Conservation (phyloP, 2,329 filamentous ascomycete genomes). For the Xylariales sp. region DNA sequence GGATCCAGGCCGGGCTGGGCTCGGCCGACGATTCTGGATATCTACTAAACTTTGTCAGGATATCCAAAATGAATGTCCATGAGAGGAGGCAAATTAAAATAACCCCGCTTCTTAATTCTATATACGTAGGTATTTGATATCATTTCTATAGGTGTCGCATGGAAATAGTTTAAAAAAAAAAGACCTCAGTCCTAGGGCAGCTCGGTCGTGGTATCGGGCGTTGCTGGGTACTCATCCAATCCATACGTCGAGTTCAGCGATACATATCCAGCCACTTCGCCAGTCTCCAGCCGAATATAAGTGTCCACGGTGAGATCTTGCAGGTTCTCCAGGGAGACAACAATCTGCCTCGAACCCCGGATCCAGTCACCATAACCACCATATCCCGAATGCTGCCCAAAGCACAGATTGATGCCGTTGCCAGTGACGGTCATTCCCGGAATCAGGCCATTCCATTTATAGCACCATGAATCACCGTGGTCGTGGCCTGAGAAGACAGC, state of each 20-base stretch:
- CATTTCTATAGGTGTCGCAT: too few species aligned
- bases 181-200: too few species aligned
- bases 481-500: conserved; percentile 63
- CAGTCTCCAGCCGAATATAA: conserved; percentile 58
- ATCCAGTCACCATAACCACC: conserved; percentile 65
- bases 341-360: conserved; percentile 54
- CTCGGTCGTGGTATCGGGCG: conserved; percentile 32
- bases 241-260: conserved; percentile 58
- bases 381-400: conserved; percentile 65
- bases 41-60: too few species aligned
- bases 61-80: too few species aligned
- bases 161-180: too few species aligned
- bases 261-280: conserved; percentile 45
- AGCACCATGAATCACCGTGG: conserved; percentile 59
- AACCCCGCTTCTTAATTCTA: too few species aligned
- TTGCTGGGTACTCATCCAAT: conserved; percentile 45
- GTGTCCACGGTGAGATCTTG: conserved; percentile 42
- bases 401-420: conserved; percentile 43
- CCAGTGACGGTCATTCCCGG: conserved; percentile 22
- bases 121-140: too few species aligned
- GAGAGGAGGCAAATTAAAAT: too few species aligned
- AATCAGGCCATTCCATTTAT: conserved; percentile 35
- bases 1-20: too few species aligned
- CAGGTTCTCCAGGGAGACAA: conserved; percentile 38
- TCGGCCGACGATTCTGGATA: too few species aligned